Percentiles rank a stretch among this genome's conserved stretches.
These are phyloP conservation scores for Chytriomyces hyalinus DNA, from an alignment of 192 early-diverging fungal species.

Conservation along the genomic window DNA sequence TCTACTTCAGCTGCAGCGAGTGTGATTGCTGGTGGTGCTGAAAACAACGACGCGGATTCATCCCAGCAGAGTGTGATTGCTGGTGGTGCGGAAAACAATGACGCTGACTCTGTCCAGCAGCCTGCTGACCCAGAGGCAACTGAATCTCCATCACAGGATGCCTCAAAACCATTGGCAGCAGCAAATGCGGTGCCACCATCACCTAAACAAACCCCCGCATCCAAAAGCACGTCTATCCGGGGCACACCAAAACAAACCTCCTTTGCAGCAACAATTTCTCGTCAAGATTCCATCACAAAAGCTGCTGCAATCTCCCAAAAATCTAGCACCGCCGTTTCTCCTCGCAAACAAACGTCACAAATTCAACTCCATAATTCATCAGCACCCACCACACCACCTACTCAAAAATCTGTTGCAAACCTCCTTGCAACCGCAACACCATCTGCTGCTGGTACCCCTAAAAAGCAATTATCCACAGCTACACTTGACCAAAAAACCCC, in stretches of 20 bases:
- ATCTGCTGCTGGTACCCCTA: too few species aligned
- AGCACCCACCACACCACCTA: too few species aligned
- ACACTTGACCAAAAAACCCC: too few species aligned
- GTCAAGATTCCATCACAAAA: background rate
- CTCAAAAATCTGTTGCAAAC: too few species aligned
- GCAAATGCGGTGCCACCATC: background rate
- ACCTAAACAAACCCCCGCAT: background rate
- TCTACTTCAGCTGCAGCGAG: background rate
- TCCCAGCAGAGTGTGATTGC: background rate
- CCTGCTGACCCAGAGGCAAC: background rate
- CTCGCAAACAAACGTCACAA: background rate
- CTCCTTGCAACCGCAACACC: too few species aligned
- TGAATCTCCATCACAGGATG: background rate
- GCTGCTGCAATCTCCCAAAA: background rate
- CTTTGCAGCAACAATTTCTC: background rate
- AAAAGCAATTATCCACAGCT: too few species aligned
- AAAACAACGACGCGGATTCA: background rate
- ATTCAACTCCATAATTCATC: too few species aligned
- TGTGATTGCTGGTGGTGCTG: background rate
- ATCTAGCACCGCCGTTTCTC: background rate
- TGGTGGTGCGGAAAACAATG: background rate
- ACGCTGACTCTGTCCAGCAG: background rate
- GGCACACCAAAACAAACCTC: background rate
- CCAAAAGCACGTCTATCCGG: background rate
- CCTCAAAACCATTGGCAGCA: too few species aligned